phyloP scores from a whole-genome alignment of 306 rosid genomes.

The Castanea sativa region DNA sequence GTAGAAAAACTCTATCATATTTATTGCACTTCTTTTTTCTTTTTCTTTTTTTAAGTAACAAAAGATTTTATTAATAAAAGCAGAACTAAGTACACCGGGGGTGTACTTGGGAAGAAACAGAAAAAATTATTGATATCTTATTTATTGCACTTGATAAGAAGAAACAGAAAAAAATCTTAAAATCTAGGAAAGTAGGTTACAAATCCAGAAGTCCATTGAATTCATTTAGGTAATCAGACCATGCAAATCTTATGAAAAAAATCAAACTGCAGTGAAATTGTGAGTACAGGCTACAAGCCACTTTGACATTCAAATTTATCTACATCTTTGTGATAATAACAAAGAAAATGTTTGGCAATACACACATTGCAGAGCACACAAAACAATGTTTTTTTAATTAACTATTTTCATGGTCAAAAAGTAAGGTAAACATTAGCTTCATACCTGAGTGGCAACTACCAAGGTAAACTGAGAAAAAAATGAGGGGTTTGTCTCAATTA shows the following conservation, averaged over 20 bases:
- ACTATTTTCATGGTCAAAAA: not conserved
- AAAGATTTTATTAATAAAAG: too few relatives aligned
- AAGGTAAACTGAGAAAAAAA: constrained; percentile 92
- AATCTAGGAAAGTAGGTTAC: not conserved
- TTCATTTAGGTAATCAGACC: not conserved
- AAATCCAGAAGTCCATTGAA: not conserved
- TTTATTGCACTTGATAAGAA: constrained; percentile 15
- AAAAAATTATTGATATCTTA: constrained; percentile 12
- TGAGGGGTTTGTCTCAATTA: constrained; percentile 78
- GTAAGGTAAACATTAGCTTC: not conserved
- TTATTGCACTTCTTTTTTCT: constrained; percentile 1
- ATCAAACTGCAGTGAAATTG: too few relatives aligned
- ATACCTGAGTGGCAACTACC: constrained; percentile 94
- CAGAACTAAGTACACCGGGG: too few relatives aligned
- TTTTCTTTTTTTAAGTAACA: too few relatives aligned
- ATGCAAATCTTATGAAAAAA: not conserved
- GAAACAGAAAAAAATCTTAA: not conserved
- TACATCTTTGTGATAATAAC: not conserved
- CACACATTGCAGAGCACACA: not conserved
- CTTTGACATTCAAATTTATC: not conserved
- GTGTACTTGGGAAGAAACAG: too few relatives aligned
- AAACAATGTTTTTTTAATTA: not conserved
- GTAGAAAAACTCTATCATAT: constrained; percentile 27
- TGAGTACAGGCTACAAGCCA: not conserved
- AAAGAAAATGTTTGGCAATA: not conserved